A percentile compares a stretch with the other conserved stretches of the same genome.
phyloP scores from a whole-genome alignment of 768 basidiomycete genomes.

The Podaxis sp. region DNA sequence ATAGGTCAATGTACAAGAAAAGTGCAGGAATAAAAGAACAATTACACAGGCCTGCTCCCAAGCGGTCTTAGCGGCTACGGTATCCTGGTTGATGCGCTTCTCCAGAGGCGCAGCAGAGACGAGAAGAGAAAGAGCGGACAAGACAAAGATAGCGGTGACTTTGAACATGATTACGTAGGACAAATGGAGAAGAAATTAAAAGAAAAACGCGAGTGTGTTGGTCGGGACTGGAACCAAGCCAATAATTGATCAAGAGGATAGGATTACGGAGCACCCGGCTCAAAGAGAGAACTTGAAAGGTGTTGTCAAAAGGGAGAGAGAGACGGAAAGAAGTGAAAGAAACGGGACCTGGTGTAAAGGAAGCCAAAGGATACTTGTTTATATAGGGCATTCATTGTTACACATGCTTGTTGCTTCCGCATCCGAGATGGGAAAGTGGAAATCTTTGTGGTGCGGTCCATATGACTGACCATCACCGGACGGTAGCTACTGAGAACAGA shows the following conservation, averaged over 20 bases:
- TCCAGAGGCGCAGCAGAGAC: conserved; percentile 33
- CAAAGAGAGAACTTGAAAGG: conserved; percentile 15
- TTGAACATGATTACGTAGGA: conserved; percentile 24
- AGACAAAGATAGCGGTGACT: conserved; percentile 28
- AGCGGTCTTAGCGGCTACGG: conserved; percentile 43
- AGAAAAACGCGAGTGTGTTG: conserved; percentile 15
- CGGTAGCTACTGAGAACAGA: not conserved
- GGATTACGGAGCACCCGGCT: conserved; percentile 31
- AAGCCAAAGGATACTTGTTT: not conserved
- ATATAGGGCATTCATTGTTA: not conserved
- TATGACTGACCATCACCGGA: not conserved
- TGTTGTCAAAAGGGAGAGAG: conserved; percentile 11
- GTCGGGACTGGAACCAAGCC: conserved; percentile 12
- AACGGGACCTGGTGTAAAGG: not conserved
- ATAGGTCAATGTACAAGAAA: conserved; percentile 1
- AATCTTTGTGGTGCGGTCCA: not conserved
- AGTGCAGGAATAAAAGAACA: conserved; percentile 1
- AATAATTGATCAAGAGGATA: conserved; percentile 7
- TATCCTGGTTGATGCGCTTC: conserved; percentile 52
- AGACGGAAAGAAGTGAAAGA: conserved; percentile 8
- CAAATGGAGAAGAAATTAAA: conserved; percentile 15
- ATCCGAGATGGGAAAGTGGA: not conserved
- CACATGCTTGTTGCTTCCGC: not conserved
- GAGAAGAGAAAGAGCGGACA: conserved; percentile 29
- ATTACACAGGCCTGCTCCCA: conserved; percentile 57